phyloP scores from a whole-genome alignment of 345 rosid species.

The Erysimum cheiranthoides region DNA sequence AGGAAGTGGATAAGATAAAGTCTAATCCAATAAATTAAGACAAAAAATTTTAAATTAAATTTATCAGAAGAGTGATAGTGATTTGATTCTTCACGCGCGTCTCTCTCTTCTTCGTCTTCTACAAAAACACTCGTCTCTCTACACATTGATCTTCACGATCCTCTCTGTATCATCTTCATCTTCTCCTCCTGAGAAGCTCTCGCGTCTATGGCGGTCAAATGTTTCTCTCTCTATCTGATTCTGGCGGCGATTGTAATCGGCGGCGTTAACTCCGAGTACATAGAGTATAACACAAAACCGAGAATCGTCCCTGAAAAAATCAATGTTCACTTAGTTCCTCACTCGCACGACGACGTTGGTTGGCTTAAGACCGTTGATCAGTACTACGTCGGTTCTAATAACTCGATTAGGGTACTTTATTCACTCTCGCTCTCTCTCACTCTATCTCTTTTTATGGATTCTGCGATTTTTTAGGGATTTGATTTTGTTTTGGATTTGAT shows the following conservation, averaged over 20 bases:
- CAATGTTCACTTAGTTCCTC: constrained; percentile 95
- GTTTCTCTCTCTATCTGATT: constrained; percentile 19
- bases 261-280: constrained; percentile 52
- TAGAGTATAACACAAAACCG: constrained; percentile 70
- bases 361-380: constrained; percentile 98
- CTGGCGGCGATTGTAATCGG: constrained; percentile 34
- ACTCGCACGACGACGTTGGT: constrained; percentile 95
- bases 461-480: constrained; percentile 23
- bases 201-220: constrained; percentile 39
- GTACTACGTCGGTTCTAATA: constrained; percentile 89
- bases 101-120: constrained; percentile 32
- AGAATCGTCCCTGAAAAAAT: constrained; percentile 68
- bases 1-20: constrained; percentile 40
- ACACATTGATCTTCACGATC: constrained; percentile 37
- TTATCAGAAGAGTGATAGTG: constrained; percentile 33
- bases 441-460: constrained; percentile 7
- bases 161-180: neutral
- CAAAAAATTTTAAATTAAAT: too few species aligned
- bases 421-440: neutral
- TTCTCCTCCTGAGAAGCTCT: neutral
- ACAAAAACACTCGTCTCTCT: constrained; percentile 22
- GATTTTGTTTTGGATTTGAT: constrained; percentile 28
- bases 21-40: constrained; percentile 2
- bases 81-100: constrained; percentile 39
- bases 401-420: constrained; percentile 75